These are phyloP conservation scores for Evernia prunastri DNA, from an alignment of 495 filamentous ascomycete species.

Conservation along the genomic window DNA sequence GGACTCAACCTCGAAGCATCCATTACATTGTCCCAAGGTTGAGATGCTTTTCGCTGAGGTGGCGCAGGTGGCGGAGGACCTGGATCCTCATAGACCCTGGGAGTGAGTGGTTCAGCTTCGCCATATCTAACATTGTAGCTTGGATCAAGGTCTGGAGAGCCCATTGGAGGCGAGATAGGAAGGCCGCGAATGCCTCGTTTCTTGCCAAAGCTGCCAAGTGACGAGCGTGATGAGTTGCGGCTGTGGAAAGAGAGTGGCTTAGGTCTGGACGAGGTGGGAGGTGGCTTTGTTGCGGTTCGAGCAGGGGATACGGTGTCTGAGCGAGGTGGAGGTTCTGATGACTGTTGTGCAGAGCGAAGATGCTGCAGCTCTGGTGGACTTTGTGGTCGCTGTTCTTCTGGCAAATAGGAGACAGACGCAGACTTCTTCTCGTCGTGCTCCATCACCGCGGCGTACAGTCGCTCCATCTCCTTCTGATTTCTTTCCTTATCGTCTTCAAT, in stretches of 20 bases:
- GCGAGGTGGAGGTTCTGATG: conserved; percentile 21
- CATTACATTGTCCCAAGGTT: conserved; percentile 11
- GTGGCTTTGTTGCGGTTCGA: conserved; percentile 34
- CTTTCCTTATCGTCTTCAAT: conserved; percentile 64
- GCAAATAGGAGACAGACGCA: conserved; percentile 26
- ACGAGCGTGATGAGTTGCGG: conserved; percentile 46
- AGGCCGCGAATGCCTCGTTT: conserved; percentile 46
- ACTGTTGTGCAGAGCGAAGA: conserved; percentile 20
- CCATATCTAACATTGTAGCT: conserved; percentile 37
- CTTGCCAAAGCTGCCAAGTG: conserved; percentile 46
- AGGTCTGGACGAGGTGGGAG: conserved; percentile 35
- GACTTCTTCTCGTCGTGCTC: conserved; percentile 73
- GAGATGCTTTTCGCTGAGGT: conserved; percentile 14
- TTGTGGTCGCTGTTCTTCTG: conserved; percentile 21
- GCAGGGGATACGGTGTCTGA: conserved; percentile 33
- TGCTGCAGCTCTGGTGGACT: conserved; percentile 30
- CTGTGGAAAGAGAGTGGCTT: conserved; percentile 40
- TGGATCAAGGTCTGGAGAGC: conserved; percentile 40
- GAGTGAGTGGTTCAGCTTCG: conserved; percentile 51
- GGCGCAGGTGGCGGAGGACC: conserved; percentile 46
- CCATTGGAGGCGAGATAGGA: conserved; percentile 52
- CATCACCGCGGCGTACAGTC: conserved; percentile 87
- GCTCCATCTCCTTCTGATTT: conserved; percentile 74
- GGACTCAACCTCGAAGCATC: conserved; percentile 26
- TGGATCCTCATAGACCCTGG: conserved; percentile 49